Base-by-base conservation (phyloP, 2,329 filamentous ascomycete species). In the Penicillium sp. region DNA sequence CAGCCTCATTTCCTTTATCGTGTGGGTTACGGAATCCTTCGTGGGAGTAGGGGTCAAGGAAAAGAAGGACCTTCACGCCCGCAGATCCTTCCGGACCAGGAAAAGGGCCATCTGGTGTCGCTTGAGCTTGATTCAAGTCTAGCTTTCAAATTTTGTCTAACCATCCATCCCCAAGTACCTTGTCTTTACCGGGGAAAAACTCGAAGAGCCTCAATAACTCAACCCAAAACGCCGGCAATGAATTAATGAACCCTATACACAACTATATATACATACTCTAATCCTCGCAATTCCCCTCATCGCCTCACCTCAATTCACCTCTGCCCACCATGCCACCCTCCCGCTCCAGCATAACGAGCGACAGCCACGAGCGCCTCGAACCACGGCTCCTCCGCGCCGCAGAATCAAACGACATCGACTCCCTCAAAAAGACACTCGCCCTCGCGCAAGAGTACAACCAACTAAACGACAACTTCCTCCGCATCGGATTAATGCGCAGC, bases 361-460 rank as follows among this genome's bases (percentile, higher is more conserved):
- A 69, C 34, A 59, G 58, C 51, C 59, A 67, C 45, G 67, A 69
- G 33, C 65, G 70, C 13, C 63, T 72, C 37, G 70, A 73, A 46
- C 70, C 70, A 6, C 67, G 64, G 19, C 63, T 73, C n/a, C 61
- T 72, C 6, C 65, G 67, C 48, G 69, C 70, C 7, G 69, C 63
- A 3, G 69, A 69, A 46, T 60, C 63, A 44, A 65, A 73, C 53
- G 62, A 69, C 26, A 49, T 67, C 22, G 56, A 64, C 17, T 56
- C 64, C 15, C 60, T 72, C 17, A 56, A 55, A 28, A 58, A 62
- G 10, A 60, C 68, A 5, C 56, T 71, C 39, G 51, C 62, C 6
- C 53, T 63, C 5, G 67, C 69, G 6, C 64, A 58, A 39, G 63
- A 63, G 17, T 61, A 64, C 47, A 64, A 64, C 4, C 69, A 72